Base-by-base conservation (phyloP, 164 flowering plant genomes). In the Vitis labrusca region DNA sequence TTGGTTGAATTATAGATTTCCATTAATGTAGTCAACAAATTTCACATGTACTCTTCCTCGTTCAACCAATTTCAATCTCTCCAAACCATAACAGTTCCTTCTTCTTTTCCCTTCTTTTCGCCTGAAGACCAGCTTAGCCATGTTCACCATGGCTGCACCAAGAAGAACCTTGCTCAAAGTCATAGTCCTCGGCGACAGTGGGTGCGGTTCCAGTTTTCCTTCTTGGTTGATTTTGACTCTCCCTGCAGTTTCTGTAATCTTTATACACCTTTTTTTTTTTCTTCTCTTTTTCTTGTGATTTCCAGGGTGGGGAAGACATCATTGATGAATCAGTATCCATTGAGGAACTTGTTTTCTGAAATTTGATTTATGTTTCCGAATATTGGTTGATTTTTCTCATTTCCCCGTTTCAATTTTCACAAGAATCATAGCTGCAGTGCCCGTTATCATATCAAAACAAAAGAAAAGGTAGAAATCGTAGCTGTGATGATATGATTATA, bases 291-390 rank as follows among this genome's bases (percentile, higher is more conserved):
- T 66, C 1, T 59, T 48, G 23, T 55, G 11, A 23, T 47, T 59
- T 73, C 54, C 81, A 84, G 87, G 73, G 87, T 84, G 71, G 87
- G 87, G 44, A 84, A 84, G 81, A 84, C 87, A 1, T 84, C 87
- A 12, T 68, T 84, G 81, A 82, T 84, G 85, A 82, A 84, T 68
- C 85, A 76, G 88, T 84, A 84, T 82, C 85, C 85, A 37, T 37
- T 6, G 44, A 37, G 44, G 44, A 37, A 37, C 44, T 37, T 37
- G 44, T 70, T 69, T 60, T 3, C 19, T 53, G 19, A 7, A 29
- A 5, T 11, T 5, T 66, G 10, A 53, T 32, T 48, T 48, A 56
- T 14, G 8, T 69, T n/a, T 23, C 50, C 0, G 62, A 48, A 49
- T 57, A 49, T 58, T 15, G 50, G 11, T 30, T 68, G 11, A 12